Percentiles rank a stretch among this genome's conserved stretches.
Conservation (phyloP, 306 rosid genomes). For the Medicago ruthenica region DNA sequence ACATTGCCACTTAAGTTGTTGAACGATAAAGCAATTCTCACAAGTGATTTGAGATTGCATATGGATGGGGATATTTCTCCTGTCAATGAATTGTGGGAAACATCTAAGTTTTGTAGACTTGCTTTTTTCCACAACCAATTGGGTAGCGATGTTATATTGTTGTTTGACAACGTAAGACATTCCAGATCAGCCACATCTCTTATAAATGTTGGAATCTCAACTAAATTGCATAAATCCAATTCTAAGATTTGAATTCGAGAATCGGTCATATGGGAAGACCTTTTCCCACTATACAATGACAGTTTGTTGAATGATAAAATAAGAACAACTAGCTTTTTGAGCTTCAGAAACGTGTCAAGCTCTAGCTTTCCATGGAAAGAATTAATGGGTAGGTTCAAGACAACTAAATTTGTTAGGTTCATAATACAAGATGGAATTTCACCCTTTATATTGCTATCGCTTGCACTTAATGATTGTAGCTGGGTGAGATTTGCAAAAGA, state of each 20-base stretch:
- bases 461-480: neutral
- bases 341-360: conserved; percentile 1
- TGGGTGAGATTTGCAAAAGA: conserved; percentile 39
- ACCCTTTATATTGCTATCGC: neutral
- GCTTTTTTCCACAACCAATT: conserved; percentile 28
- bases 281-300: neutral
- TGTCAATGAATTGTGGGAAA: neutral
- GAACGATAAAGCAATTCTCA: conserved; percentile 28
- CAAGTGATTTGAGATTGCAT: conserved; percentile 38
- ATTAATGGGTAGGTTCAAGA: fast-evolving
- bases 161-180: neutral
- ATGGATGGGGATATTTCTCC: conserved; percentile 37
- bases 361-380: conserved; percentile 29
- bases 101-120: neutral
- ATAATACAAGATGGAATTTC: conserved; percentile 36
- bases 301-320: neutral
- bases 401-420: conserved; percentile 31
- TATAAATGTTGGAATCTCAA: neutral
- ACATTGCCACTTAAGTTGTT: conserved; percentile 14
- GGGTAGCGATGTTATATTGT: conserved; percentile 20
- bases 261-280: neutral
- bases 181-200: neutral
- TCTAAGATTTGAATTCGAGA: neutral
- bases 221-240: conserved; percentile 21
- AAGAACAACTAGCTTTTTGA: neutral